A percentile compares a stretch with the other conserved stretches of the same genome.
Evolutionary conservation across 495 filamentous ascomycete species (phyloP).

Genomic region (Daldinia grandis): DNA sequence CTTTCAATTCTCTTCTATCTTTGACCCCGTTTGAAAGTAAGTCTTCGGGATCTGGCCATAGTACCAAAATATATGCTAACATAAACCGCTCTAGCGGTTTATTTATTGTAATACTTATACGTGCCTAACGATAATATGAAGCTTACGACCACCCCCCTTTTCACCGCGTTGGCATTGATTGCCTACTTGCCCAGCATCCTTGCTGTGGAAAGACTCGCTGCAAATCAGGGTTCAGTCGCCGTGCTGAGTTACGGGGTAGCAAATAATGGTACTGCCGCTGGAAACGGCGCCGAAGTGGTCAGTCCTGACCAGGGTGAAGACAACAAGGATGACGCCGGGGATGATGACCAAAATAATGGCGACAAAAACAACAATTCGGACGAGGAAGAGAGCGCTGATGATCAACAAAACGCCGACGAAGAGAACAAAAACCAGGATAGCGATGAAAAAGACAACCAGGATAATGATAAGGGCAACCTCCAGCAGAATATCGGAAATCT

Average conservation of each 20-base stretch:
- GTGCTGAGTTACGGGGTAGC: slow-evolving; percentile 20
- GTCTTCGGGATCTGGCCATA: background rate
- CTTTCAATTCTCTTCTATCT: slow-evolving; percentile 35
- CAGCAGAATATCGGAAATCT: slow-evolving; percentile 46
- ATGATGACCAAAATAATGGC: slow-evolving; percentile 20
- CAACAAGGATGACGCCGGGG: slow-evolving; percentile 10
- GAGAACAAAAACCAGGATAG: slow-evolving; percentile 9
- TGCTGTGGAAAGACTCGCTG: slow-evolving; percentile 12
- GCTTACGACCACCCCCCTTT: slow-evolving; percentile 33
- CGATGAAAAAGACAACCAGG: slow-evolving; percentile 6
- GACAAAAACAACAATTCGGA: slow-evolving; percentile 22
- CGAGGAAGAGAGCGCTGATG: background rate
- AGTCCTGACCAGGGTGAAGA: slow-evolving; percentile 20
- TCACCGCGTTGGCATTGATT: slow-evolving; percentile 40
- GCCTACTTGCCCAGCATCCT: slow-evolving; percentile 39
- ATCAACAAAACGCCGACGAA: background rate
- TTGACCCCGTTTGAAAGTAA: slow-evolving; percentile 44
- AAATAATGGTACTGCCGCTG: slow-evolving; percentile 34
- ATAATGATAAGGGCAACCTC: slow-evolving; percentile 27
- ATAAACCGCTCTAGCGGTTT: slow-evolving; percentile 15
- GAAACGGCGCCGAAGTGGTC: slow-evolving; percentile 30
- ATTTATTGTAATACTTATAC: slow-evolving; percentile 15
- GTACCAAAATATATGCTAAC: background rate
- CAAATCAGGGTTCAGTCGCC: slow-evolving; percentile 20
- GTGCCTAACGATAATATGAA: slow-evolving; percentile 32